These are phyloP conservation scores for Hawksworthiomyces lignivorus DNA, from an alignment of 2,329 filamentous ascomycete genomes.

Conservation along the genomic window DNA sequence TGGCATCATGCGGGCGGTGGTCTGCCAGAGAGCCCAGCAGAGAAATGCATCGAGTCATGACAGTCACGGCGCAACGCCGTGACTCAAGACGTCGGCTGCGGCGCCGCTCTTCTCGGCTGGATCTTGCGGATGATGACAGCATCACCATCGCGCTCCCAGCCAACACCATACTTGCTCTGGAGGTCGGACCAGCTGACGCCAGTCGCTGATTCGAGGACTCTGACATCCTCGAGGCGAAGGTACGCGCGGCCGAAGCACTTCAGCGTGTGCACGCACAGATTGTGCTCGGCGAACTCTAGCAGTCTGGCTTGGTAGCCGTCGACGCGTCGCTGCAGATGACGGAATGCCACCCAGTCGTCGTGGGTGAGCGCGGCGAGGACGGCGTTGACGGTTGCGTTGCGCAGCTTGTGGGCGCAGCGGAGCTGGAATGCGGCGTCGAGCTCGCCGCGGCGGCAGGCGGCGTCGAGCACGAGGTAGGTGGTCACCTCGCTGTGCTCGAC, in stretches of 20 bases:
- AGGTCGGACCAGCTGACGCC: conserved; percentile 67
- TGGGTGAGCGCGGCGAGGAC: conserved; percentile 64
- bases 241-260: conserved; percentile 85
- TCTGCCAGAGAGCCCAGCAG: too few relatives aligned
- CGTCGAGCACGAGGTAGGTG: conserved; percentile 76
- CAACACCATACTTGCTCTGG: conserved; percentile 61
- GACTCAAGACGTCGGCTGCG: conserved; percentile 14
- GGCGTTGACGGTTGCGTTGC: conserved; percentile 60
- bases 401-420: conserved; percentile 51
- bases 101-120: conserved; percentile 20
- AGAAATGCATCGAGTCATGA: too few relatives aligned
- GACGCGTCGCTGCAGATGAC: conserved; percentile 58
- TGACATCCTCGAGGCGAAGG: conserved; percentile 55
- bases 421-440: conserved; percentile 65
- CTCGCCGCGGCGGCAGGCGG: conserved; percentile 75
- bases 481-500: conserved; percentile 73
- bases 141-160: conserved; percentile 71
- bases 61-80: neutral
- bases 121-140: conserved; percentile 67
- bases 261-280: conserved; percentile 67
- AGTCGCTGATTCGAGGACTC: conserved; percentile 61
- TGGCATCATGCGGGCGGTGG: too few relatives aligned
- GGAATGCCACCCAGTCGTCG: conserved; percentile 78
- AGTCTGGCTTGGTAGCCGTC: conserved; percentile 75
- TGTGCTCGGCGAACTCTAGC: conserved; percentile 71